These are phyloP conservation scores for Colletotrichum filicis DNA, from an alignment of 2,329 filamentous ascomycete genomes.

Conservation along the genomic window DNA sequence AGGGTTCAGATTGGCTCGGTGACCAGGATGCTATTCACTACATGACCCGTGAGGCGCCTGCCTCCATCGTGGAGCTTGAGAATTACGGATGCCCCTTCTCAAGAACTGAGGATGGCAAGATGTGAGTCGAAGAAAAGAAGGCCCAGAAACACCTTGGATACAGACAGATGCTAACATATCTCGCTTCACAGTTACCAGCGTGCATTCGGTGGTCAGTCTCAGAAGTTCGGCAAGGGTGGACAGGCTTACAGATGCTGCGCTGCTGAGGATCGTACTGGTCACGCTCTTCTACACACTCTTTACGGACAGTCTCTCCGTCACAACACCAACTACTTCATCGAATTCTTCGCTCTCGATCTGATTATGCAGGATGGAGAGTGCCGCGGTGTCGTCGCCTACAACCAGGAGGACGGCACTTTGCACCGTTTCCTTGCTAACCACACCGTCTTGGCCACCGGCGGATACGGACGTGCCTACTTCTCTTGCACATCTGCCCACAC, in stretches of 20 bases:
- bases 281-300: slow-evolving; percentile 97
- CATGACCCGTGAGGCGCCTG: slow-evolving; percentile 95
- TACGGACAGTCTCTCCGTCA: slow-evolving; percentile 97
- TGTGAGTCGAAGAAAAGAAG: slow-evolving; percentile 63
- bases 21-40: slow-evolving; percentile 99
- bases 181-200: slow-evolving; percentile 81
- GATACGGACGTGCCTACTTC: slow-evolving; percentile 98
- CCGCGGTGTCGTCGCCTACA: slow-evolving; percentile 96
- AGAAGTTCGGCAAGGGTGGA: slow-evolving; percentile 94
- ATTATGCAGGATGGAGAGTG: slow-evolving; percentile 98
- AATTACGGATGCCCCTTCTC: slow-evolving; percentile 98
- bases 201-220: slow-evolving; percentile 97
- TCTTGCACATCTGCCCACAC: slow-evolving; percentile 98
- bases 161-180: slow-evolving; percentile 37
- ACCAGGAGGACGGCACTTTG: slow-evolving; percentile 97
- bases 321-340: slow-evolving; percentile 99
- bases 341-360: slow-evolving; percentile 96
- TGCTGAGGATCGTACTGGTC: slow-evolving; percentile 95
- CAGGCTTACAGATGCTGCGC: slow-evolving; percentile 98
- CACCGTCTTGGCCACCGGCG: slow-evolving; percentile 96
- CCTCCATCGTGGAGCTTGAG: slow-evolving; percentile 93
- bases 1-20: slow-evolving; percentile 96
- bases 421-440: slow-evolving; percentile 97
- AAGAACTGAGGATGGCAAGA: slow-evolving; percentile 94
- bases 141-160: too few relatives aligned